Conservation (phyloP, 352 stramenopile genomes). For the Globisporangium barbulae region DNA sequence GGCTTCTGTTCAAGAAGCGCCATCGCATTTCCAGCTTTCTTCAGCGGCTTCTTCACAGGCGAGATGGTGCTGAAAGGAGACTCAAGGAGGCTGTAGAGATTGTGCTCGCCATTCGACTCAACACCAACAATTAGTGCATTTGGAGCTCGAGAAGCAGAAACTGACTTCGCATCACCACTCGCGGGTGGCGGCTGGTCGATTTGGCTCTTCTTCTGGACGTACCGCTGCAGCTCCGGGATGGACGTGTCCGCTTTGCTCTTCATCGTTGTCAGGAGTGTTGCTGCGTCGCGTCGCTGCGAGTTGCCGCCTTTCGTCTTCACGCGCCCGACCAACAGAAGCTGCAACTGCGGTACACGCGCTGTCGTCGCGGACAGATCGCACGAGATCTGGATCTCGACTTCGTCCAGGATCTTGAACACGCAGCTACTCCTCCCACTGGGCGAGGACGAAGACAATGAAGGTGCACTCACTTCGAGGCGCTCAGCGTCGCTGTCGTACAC, state of each 20-base stretch:
- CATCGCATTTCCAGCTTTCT: slow-evolving; percentile 21
- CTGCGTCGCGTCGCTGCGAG: slow-evolving; percentile 18
- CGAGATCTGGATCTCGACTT: slow-evolving; percentile 77
- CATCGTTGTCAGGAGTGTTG: slow-evolving; percentile 20
- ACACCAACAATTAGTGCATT: not conserved
- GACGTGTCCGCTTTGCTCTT: slow-evolving; percentile 31
- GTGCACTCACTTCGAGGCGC: slow-evolving; percentile 29
- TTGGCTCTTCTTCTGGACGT: slow-evolving; percentile 53
- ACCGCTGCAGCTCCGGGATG: slow-evolving; percentile 59
- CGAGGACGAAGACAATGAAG: not conserved
- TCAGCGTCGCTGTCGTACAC: slow-evolving; percentile 26
- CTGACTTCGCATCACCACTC: not conserved
- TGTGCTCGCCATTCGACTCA: slow-evolving; percentile 12
- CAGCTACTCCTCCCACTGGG: slow-evolving; percentile 17
- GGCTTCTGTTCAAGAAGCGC: slow-evolving; percentile 10
- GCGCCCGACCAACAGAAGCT: slow-evolving; percentile 62
- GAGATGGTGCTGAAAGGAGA: slow-evolving; percentile 24
- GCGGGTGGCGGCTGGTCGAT: slow-evolving; percentile 10
- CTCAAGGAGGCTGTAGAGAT: slow-evolving; percentile 40
- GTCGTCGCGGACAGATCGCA: slow-evolving; percentile 67
- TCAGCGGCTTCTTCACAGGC: slow-evolving; percentile 22
- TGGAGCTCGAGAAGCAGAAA: not conserved
- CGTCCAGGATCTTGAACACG: slow-evolving; percentile 65
- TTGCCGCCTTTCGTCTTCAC: slow-evolving; percentile 28
- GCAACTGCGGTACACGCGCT: slow-evolving; percentile 72